phyloP scores from a whole-genome alignment of 2,329 filamentous ascomycete genomes.

The Trichoderma oligosporum region DNA sequence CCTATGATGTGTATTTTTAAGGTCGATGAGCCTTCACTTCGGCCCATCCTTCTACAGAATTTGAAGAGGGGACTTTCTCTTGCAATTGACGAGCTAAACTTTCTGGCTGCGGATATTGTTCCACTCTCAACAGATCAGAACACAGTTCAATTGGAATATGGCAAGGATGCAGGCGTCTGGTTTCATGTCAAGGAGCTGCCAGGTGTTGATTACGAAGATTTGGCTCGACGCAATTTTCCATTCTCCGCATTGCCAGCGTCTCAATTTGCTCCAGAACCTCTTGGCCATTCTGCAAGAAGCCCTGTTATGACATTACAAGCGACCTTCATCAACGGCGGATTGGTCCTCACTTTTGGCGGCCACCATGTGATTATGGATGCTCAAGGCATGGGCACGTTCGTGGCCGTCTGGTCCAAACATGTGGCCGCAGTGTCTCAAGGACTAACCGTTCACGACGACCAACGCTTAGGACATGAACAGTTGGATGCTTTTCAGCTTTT shows the following conservation, averaged over 20 bases:
- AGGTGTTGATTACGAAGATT: conserved; percentile 11
- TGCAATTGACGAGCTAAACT: conserved; percentile 15
- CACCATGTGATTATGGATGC: conserved; percentile 20
- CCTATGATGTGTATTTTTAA: conserved; percentile 19
- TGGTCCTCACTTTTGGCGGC: conserved; percentile 19
- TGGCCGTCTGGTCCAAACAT: conserved; percentile 17
- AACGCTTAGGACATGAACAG: conserved; percentile 1
- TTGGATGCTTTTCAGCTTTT: conserved; percentile 13
- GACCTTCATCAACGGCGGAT: conserved; percentile 17
- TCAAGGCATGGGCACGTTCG: conserved; percentile 19
- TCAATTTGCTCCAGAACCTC: conserved; percentile 11
- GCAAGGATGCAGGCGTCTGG: conserved; percentile 18
- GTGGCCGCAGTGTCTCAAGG: conserved; percentile 14
- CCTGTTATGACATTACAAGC: conserved; percentile 19
- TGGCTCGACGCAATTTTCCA: conserved; percentile 12
- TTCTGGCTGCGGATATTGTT: conserved; percentile 17
- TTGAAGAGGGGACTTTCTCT: conserved; percentile 12
- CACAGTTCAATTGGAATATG: conserved; percentile 17
- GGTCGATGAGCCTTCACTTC: conserved; percentile 17
- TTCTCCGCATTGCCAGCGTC: conserved; percentile 15
- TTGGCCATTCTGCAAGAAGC: conserved; percentile 11
- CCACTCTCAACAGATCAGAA: neutral
- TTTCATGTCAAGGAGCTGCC: conserved; percentile 19
- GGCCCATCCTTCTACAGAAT: conserved; percentile 15
- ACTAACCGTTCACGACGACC: neutral